A percentile compares a stretch with the other conserved stretches of the same genome.
Conservation (phyloP, 139 green algal species). For the Micractinium conductrix region DNA sequence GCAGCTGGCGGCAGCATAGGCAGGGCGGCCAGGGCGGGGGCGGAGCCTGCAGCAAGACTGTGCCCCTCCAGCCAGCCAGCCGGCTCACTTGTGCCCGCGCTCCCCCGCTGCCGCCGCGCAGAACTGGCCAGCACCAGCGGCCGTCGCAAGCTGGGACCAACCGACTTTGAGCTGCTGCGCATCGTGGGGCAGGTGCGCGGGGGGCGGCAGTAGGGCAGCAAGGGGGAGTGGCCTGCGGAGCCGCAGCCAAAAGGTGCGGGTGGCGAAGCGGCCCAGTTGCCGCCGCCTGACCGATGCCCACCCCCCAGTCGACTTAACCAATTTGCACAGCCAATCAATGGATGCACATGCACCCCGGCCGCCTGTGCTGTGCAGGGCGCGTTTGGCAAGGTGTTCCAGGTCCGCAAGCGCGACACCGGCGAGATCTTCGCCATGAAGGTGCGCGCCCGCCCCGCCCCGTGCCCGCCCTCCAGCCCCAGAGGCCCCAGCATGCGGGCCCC, state of each 20-base stretch:
- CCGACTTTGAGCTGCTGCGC: slow-evolving; percentile 94
- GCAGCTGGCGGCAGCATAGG: slow-evolving; percentile 14
- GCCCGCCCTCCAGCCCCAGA: too few species aligned
- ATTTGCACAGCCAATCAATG: too few species aligned
- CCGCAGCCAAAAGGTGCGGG: too few species aligned
- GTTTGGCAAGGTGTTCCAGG: slow-evolving; percentile 89
- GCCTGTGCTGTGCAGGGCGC: slow-evolving; percentile 73
- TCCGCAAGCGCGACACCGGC: slow-evolving; percentile 68
- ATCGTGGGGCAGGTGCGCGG: slow-evolving; percentile 89
- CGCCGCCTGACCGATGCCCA: too few species aligned
- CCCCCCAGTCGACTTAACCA: too few species aligned
- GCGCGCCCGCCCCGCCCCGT: slow-evolving; percentile 22
- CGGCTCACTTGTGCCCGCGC: too few species aligned
- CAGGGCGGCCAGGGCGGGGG: slow-evolving; percentile 1
- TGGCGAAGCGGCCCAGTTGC: too few species aligned
- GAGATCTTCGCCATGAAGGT: slow-evolving; percentile 98
- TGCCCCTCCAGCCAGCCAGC: not conserved
- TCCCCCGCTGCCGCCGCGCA: not conserved
- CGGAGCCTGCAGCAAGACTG: not conserved
- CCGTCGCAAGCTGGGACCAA: slow-evolving; percentile 59
- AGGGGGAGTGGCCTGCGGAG: too few species aligned
- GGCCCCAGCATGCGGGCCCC: too few species aligned
- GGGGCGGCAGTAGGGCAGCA: too few species aligned
- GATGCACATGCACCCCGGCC: too few species aligned
- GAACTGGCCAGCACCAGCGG: slow-evolving; percentile 18